phyloP scores from a whole-genome alignment of 768 basidiomycete genomes.

The Auricularia auricula-judae region DNA sequence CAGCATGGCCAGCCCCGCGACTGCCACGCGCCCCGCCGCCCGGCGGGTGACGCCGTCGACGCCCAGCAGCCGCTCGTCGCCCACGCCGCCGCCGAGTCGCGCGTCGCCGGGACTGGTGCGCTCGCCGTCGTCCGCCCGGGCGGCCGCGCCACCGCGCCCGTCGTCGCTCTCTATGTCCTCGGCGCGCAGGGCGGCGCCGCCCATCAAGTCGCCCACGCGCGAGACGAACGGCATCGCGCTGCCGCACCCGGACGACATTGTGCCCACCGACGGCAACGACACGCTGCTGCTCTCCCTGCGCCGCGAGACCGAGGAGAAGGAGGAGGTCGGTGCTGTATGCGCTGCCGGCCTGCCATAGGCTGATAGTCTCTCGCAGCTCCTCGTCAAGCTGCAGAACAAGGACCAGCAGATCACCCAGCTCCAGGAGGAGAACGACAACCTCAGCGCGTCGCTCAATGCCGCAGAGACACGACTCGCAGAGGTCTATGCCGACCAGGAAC shows the following conservation, averaged over 20 bases:
- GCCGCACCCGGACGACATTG: neutral
- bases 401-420: constrained; percentile 56
- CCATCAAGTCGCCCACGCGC: constrained; percentile 1
- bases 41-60: neutral
- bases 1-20: neutral
- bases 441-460: constrained; percentile 51
- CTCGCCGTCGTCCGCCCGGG: neutral
- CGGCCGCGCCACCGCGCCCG: neutral
- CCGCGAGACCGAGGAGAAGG: constrained; percentile 72
- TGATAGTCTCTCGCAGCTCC: constrained; percentile 37
- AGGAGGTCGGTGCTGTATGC: constrained; percentile 42
- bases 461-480: constrained; percentile 70
- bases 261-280: constrained; percentile 20
- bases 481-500: constrained; percentile 68
- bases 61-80: neutral
- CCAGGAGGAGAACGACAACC: constrained; percentile 49
- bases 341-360: neutral
- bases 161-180: neutral
- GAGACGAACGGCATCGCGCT: neutral
- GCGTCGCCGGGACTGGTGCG: neutral
- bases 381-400: constrained; percentile 68
- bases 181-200: neutral
- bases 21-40: neutral
- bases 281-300: constrained; percentile 51
- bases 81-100: neutral